Evolutionary conservation across 805 yeast genomes (phyloP).

Genomic region (Tetrapisispora pingtungensis): DNA sequence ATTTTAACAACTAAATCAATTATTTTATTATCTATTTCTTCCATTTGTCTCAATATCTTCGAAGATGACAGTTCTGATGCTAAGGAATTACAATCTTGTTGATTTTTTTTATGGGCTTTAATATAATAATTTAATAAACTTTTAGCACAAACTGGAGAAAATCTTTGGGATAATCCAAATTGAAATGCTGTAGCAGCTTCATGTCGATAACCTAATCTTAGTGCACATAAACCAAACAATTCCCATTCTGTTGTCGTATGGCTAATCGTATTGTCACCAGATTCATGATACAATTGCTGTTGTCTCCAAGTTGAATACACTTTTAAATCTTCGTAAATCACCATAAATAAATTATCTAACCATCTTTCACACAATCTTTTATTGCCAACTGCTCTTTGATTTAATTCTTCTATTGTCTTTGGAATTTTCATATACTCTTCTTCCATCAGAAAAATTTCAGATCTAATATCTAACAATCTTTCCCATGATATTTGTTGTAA

Average conservation of each 20-base stretch:
- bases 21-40: conserved; percentile 38
- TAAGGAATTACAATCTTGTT: conserved; percentile 8
- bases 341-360: conserved; percentile 62
- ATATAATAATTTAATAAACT: conserved; percentile 56
- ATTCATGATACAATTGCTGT: conserved; percentile 73
- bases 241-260: conserved; percentile 86
- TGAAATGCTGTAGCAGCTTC: conserved; percentile 80
- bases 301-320: conserved; percentile 87
- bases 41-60: conserved; percentile 25
- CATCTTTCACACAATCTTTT: conserved; percentile 59
- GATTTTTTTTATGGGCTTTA: conserved; percentile 32
- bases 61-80: conserved; percentile 17
- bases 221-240: conserved; percentile 70
- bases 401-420: conserved; percentile 5
- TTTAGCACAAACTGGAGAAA: conserved; percentile 67
- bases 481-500: conserved; percentile 67
- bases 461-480: conserved; percentile 42
- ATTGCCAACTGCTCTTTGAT: not conserved
- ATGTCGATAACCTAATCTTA: conserved; percentile 66
- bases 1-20: conserved; percentile 61
- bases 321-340: conserved; percentile 60
- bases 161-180: conserved; percentile 57
- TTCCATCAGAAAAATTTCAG: conserved; percentile 54
- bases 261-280: conserved; percentile 68
- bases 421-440: conserved; percentile 34